Evolutionary conservation across 169 alveolate genomes (phyloP).

Genomic region (Eimeria tenella): DNA sequence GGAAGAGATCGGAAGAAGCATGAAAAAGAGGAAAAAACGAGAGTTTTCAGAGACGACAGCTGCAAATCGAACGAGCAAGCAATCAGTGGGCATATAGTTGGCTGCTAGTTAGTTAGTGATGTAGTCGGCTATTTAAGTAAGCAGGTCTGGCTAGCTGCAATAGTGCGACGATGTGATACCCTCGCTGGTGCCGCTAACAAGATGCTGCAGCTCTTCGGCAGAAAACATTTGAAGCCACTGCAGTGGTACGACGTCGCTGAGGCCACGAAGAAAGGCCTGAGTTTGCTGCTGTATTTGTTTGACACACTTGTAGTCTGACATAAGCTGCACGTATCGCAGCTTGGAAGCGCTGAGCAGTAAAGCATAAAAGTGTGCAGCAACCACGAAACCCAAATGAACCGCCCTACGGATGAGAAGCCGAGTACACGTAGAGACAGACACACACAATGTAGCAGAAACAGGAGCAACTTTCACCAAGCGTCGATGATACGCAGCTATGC

Average conservation of each 20-base stretch:
- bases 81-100: background rate
- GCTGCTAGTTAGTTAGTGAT: background rate
- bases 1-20: background rate
- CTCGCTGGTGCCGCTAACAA: conserved; percentile 94
- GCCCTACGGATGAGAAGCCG: background rate
- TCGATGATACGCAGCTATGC: too few species aligned
- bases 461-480: background rate
- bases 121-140: background rate
- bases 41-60: background rate
- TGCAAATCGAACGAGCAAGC: background rate
- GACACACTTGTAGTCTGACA: conserved; percentile 93
- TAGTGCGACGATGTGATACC: background rate
- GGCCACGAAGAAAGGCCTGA: conserved; percentile 93
- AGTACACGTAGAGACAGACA: background rate
- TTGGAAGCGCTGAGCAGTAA: conserved; percentile 84
- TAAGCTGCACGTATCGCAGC: conserved; percentile 90
- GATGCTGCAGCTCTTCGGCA: conserved; percentile 94
- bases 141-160: background rate
- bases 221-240: conserved; percentile 94
- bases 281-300: conserved; percentile 90
- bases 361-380: background rate
- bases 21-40: background rate
- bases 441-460: background rate
- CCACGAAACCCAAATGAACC: background rate
- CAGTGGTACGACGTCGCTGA: conserved; percentile 92